phyloP scores from a whole-genome alignment of 1,139 yeast genomes.

The Spencermartinsiella ligniputridi region DNA sequence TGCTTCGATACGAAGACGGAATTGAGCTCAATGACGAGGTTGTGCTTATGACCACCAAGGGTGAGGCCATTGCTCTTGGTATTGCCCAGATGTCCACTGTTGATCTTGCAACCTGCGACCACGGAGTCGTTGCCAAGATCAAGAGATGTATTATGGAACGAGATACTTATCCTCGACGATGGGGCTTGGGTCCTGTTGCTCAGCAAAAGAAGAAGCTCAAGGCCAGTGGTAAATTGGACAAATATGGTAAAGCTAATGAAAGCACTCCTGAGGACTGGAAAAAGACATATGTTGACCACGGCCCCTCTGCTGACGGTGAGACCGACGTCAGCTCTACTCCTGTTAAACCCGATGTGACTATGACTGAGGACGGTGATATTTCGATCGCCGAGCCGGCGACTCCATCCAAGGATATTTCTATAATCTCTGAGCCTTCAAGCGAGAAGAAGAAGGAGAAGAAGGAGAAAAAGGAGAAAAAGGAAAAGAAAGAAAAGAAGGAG shows the following conservation, averaged over 20 bases:
- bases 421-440: constrained; percentile 24
- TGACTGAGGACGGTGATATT: constrained; percentile 39
- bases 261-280: constrained; percentile 94
- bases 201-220: constrained; percentile 94
- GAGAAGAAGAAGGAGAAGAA: constrained; percentile 44
- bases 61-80: constrained; percentile 99
- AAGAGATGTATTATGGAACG: constrained; percentile 99
- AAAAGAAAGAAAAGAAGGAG: constrained; percentile 54
- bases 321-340: constrained; percentile 27
- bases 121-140: constrained; percentile 97
- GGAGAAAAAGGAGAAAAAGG: constrained; percentile 51
- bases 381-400: constrained; percentile 27
- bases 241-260: constrained; percentile 89
- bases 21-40: constrained; percentile 97
- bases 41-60: constrained; percentile 96
- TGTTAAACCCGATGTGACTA: constrained; percentile 44
- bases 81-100: constrained; percentile 99
- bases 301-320: constrained; percentile 38
- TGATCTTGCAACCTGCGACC: constrained; percentile 94
- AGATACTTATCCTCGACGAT: constrained; percentile 98
- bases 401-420: constrained; percentile 8
- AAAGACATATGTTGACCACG: constrained; percentile 70
- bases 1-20: constrained; percentile 95
- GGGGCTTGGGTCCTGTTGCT: constrained; percentile 99
- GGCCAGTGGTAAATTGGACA: constrained; percentile 95